Base-by-base conservation (phyloP, 495 filamentous ascomycete species). In the Neurospora sp. region DNA sequence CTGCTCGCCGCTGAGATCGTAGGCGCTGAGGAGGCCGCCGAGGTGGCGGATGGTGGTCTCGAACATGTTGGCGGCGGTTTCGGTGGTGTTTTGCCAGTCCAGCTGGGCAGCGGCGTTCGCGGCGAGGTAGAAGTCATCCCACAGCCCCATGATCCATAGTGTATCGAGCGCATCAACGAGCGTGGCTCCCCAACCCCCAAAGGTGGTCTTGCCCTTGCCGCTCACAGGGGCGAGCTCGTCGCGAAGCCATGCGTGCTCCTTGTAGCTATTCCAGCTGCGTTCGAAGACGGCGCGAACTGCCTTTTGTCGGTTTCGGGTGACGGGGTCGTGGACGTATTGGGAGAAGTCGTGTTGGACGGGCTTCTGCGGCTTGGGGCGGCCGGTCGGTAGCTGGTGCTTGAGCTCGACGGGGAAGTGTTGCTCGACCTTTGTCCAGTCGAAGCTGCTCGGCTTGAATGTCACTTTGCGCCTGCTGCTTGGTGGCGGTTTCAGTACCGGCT, bases 121-220 rank as follows among this genome's bases (percentile, higher is more conserved):
- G n/a, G 92, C 92, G 71, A 91, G 88, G 59, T 89, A 84, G 78
- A 96, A 96, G 44, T 95, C 93, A 16, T 91, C 83, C 78, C 89
- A 86, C 75, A 94, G 74, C 35, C 84, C 92, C 93, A 95, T 94
- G 69, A 96, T 93, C 91, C 91, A 96, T 4, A 96, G 81, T 0
- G 91, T 92, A 78, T 96, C 93, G 68, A 96, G 83, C 7, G 88
- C 79, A 80, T 96, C 93, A 5, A 96, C 90, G 72, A 96, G 78
- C 0, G 93, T 95, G 8, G 92, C 93, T 14, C 88, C 92, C 93
- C 92, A 96, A 20, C 90, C 91, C 75, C 88, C 91, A 78, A 95
- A 96, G 0, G 91, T 88, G 77, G 93, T 81, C 2, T 83, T 83
- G 37, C 80, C 85, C 20, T 78, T 77, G 9, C 87, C 89, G 38